These are phyloP conservation scores for Cercospora zeina DNA, from an alignment of 2,329 filamentous ascomycete species.

Conservation along the genomic window DNA sequence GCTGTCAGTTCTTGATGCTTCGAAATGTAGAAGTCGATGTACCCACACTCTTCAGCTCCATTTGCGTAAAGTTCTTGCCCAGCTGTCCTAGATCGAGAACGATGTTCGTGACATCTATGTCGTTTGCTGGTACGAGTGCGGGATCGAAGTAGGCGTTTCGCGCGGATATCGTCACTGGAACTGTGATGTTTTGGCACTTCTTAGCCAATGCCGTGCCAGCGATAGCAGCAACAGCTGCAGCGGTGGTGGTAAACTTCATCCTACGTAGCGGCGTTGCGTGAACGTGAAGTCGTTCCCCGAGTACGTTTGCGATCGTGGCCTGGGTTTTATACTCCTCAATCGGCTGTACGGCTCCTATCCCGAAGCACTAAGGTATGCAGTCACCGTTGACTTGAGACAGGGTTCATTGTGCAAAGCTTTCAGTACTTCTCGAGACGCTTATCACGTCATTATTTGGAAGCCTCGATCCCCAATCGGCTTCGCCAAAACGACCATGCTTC, in stretches of 20 bases:
- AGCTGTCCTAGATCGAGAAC: slow-evolving; percentile 53
- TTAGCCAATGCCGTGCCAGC: slow-evolving; percentile 34
- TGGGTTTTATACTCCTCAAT: not conserved
- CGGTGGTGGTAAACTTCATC: slow-evolving; percentile 34
- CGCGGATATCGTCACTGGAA: slow-evolving; percentile 58
- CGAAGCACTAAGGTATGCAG: slow-evolving; percentile 1
- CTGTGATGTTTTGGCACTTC: slow-evolving; percentile 54
- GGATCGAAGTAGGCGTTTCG: slow-evolving; percentile 57
- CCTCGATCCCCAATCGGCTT: not conserved
- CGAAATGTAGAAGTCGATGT: not conserved
- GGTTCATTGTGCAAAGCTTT: slow-evolving; percentile 3
- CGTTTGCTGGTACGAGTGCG: slow-evolving; percentile 46
- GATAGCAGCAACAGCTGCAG: slow-evolving; percentile 30
- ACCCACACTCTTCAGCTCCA: slow-evolving; percentile 48
- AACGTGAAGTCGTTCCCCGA: not conserved
- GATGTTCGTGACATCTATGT: slow-evolving; percentile 61
- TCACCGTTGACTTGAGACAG: slow-evolving; percentile 5
- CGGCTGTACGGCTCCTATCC: not conserved
- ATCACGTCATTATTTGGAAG: slow-evolving; percentile 7
- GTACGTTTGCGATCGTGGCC: not conserved
- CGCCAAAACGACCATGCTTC: not conserved
- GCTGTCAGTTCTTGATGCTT: not conserved
- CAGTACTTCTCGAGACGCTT: not conserved
- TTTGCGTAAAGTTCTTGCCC: slow-evolving; percentile 53
- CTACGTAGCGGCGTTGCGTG: not conserved